These are phyloP conservation scores for Fagus sylvatica DNA, from an alignment of 306 rosid genomes.

Conservation along the genomic window DNA sequence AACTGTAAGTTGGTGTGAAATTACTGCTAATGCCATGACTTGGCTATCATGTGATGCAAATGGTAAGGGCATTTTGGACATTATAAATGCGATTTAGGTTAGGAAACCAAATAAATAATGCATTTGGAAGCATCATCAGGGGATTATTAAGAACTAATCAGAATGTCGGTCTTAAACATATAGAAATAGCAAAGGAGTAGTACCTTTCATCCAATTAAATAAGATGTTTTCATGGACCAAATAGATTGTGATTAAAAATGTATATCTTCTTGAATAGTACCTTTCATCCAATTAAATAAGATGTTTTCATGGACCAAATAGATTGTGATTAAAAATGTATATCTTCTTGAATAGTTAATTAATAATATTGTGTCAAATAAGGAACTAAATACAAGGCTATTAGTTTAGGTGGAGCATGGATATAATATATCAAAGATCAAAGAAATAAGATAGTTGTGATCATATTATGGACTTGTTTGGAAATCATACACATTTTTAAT, in stretches of 20 bases:
- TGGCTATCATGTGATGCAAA: conserved; percentile 10
- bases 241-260: conserved; percentile 18
- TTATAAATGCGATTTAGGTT: conserved; percentile 3
- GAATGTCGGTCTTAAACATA: conserved; percentile 47
- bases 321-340: no score
- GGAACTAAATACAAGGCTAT: conserved; percentile 31
- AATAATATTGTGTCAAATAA: no score
- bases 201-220: conserved; percentile 6
- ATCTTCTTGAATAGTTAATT: not conserved
- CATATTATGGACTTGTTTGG: not conserved
- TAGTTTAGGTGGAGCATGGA: conserved; percentile 16
- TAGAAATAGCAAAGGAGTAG: conserved; percentile 11
- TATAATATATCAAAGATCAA: conserved; percentile 24
- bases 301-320: no score
- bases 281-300: no score
- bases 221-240: conserved; percentile 30
- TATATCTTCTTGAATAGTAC: conserved; percentile 32
- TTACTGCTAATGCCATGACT: conserved; percentile 25
- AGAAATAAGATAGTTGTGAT: conserved; percentile 24
- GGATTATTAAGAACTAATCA: conserved; percentile 19
- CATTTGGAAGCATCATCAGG: conserved; percentile 14
- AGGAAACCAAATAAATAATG: conserved; percentile 14
- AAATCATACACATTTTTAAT: not conserved
- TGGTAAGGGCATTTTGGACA: conserved; percentile 28
- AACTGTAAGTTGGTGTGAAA: conserved; percentile 20